Conservation (phyloP, 495 filamentous ascomycete genomes). For the Xylaria intraflava region DNA sequence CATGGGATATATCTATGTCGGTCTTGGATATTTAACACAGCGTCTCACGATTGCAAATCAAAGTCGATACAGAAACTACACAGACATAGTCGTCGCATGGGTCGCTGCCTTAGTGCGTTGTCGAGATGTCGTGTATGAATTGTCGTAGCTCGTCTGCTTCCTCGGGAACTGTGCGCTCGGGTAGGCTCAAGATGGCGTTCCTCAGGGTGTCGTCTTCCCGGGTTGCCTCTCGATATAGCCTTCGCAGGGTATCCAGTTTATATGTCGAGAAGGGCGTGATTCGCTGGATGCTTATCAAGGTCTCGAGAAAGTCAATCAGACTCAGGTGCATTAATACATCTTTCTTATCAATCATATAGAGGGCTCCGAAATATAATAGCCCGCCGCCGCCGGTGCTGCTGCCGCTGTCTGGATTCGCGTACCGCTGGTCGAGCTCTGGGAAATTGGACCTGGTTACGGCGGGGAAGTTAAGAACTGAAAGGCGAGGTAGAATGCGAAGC, state of each 20-base stretch:
- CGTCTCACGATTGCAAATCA: background rate
- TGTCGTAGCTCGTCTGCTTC: slow-evolving; percentile 34
- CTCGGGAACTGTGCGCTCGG: slow-evolving; percentile 37
- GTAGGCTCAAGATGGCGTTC: slow-evolving; percentile 35
- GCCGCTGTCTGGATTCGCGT: slow-evolving; percentile 32
- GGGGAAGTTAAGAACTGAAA: slow-evolving; percentile 58
- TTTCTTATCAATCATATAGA: slow-evolving; percentile 64
- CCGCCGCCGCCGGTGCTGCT: slow-evolving; percentile 46
- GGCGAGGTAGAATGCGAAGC: slow-evolving; percentile 60
- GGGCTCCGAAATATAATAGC: slow-evolving; percentile 66
- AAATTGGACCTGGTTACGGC: slow-evolving; percentile 53
- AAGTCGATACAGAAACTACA: background rate
- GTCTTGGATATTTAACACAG: background rate
- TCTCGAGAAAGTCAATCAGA: slow-evolving; percentile 67
- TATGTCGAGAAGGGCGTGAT: slow-evolving; percentile 33
- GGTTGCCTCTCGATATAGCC: slow-evolving; percentile 34
- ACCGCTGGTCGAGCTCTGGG: slow-evolving; percentile 52
- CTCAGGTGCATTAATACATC: slow-evolving; percentile 78
- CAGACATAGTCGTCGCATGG: background rate
- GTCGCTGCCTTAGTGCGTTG: background rate
- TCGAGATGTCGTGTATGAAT: slow-evolving; percentile 33
- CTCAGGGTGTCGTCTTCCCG: slow-evolving; percentile 33
- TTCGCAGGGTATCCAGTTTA: slow-evolving; percentile 36
- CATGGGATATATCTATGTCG: background rate
- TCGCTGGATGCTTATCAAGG: slow-evolving; percentile 52